Evolutionary conservation across 2,329 filamentous ascomycete species (phyloP).

Genomic region (Didymella glomerata): DNA sequence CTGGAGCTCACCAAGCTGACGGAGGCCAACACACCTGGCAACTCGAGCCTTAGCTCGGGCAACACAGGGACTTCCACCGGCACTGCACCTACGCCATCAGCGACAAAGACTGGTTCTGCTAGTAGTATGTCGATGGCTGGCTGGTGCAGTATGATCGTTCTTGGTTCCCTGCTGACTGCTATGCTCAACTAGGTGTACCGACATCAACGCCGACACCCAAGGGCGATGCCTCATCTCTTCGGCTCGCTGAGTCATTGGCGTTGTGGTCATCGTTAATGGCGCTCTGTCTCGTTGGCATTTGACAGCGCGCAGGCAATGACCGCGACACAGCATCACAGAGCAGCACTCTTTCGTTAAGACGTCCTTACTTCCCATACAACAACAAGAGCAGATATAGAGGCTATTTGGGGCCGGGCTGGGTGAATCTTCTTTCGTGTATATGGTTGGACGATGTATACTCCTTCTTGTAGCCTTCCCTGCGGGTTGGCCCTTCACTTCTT

Average conservation of each 20-base stretch:
- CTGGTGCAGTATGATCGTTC: slow-evolving; percentile 19
- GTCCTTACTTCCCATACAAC: no score
- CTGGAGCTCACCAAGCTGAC: slow-evolving; percentile 66
- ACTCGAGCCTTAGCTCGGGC: slow-evolving; percentile 43
- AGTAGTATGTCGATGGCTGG: slow-evolving; percentile 20
- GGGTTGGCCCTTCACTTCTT: slow-evolving; percentile 14
- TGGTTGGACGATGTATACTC: slow-evolving; percentile 31
- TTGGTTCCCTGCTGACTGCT: slow-evolving; percentile 20
- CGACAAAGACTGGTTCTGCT: slow-evolving; percentile 30
- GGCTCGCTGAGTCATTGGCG: not conserved
- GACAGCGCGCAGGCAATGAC: not conserved
- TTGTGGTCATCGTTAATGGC: slow-evolving; percentile 1
- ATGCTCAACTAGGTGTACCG: slow-evolving; percentile 15
- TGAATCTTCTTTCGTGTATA: slow-evolving; percentile 22
- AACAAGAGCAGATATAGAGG: not conserved
- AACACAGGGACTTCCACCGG: slow-evolving; percentile 17
- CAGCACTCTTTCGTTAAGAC: not conserved
- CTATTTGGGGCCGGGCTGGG: slow-evolving; percentile 5
- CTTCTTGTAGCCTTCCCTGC: slow-evolving; percentile 14
- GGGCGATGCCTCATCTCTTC: slow-evolving; percentile 5
- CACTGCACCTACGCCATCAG: slow-evolving; percentile 27
- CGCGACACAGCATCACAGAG: not conserved
- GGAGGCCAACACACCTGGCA: slow-evolving; percentile 64
- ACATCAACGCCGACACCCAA: slow-evolving; percentile 9
- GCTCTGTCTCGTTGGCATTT: slow-evolving; percentile 4